Evolutionary conservation across 2,329 filamentous ascomycete species (phyloP), one percentile per base, ranked within the genome.

Genomic region (Thelonectria rubi): DNA sequence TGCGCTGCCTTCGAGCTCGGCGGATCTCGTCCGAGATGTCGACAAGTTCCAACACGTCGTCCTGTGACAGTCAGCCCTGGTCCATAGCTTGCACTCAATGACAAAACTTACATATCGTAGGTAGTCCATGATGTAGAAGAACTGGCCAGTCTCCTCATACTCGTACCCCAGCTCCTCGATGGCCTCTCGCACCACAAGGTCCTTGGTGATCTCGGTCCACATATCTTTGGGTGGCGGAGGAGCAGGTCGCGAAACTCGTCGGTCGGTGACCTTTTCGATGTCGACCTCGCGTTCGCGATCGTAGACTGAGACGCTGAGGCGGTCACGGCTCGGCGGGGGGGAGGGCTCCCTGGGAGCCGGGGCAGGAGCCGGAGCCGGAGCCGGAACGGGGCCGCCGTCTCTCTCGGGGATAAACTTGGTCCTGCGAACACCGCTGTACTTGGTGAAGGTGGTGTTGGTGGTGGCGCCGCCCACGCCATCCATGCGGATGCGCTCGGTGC

Each of bases 151-250:
- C 82, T 98, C 94, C 75, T 97, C 93, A 73, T 89, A 98, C 62
- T 92, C 88, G 77, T 97, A 98, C 3, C 92, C 92, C 73, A 89
- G 80, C 71, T 90, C 84, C 69, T 97, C 90, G 66, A 98, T 91
- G 17, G 95, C 95, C 74, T 97, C 93, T 54, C 90, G 88, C 60
- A 90, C 84, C 15, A 98, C 92, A 37, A 98, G 79, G 69, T 97
- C 94, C 79, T 97, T 97, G 47, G 94, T 97, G 69, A 99, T 93
- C 78, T 98, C 95, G 0, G 95, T 99, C 94, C 94, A 98, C 81
- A 97, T 91, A 62, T 90, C 87, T 58, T 86, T 84, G 32, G 84
- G 79, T 53, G 77, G 72, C 55, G 71, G 78, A 59, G 67, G 74
- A 51, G 64, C 76, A 63, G 72, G 75, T 34, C 77, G 78, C 58